Conservation (phyloP, 352 stramenopile species). For the Albugo laibachii region DNA sequence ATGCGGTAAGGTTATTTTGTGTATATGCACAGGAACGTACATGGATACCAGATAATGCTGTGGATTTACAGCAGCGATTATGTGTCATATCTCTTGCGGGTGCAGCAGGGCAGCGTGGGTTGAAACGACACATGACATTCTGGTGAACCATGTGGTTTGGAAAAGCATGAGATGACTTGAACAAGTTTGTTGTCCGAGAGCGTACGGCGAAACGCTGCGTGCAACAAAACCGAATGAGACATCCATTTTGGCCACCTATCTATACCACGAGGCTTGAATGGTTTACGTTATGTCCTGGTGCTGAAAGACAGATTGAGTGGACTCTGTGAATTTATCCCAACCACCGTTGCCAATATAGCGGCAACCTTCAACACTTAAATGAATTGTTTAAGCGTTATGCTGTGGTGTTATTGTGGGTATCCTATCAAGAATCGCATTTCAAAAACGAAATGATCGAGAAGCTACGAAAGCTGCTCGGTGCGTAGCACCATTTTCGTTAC, state of each 20-base stretch:
- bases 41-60: conserved; percentile 10
- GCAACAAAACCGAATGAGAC: too few relatives aligned
- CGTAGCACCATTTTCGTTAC: conserved; percentile 11
- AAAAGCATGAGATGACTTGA: too few relatives aligned
- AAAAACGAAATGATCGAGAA: too few relatives aligned
- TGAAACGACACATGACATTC: conserved; percentile 3
- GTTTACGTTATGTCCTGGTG: conserved; percentile 10
- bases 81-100: conserved; percentile 11
- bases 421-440: conserved; percentile 12
- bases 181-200: too few relatives aligned
- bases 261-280: conserved; percentile 1
- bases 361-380: not conserved
- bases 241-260: conserved; percentile 17
- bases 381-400: conserved; percentile 10
- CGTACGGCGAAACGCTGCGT: too few relatives aligned
- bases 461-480: conserved; percentile 5
- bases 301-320: conserved; percentile 15
- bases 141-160: conserved; percentile 5
- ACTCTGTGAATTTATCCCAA: too few relatives aligned
- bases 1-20: too few relatives aligned
- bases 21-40: conserved; percentile 1
- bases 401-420: conserved; percentile 8
- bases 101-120: conserved; percentile 9
- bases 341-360: not conserved
- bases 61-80: too few relatives aligned